Base-by-base conservation (phyloP, 2,329 filamentous ascomycete genomes). In the Saccharata proteae region DNA sequence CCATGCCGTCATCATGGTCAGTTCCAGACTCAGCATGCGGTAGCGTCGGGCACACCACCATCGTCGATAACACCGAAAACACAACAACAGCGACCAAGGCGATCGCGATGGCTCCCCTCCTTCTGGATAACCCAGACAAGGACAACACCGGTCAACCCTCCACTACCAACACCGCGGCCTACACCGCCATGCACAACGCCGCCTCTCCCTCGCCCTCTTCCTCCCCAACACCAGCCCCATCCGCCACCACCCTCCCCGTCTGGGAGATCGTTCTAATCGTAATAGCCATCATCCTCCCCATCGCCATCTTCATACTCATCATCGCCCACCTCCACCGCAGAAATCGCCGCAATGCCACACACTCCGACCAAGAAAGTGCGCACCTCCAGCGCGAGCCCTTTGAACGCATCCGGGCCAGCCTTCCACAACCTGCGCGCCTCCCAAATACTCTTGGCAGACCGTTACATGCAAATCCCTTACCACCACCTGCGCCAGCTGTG, bases 121-220 rank as follows among this genome's bases (percentile, higher is more conserved):
- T 5, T 9, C 20, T 4, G 5, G 29, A 26, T 3, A 23, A 26
- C 12, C 9, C 9, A 11, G 29, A 31, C 16, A 23, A 31, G 5
- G 24, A 23, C 22, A 23, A 31, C 9, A 30, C 28, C 7, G 29
- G 16, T 9, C 13, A 14, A 4, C n/a, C 18, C 20, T 11, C 23
- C 2, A 17, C 16, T 11, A 16, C 16, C 16, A n/a, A 25, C 6
- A 19, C 24, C 29, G 9, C 14, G n/a, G 14, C 10, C 8, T 25
- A 55, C 4, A 48, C 48, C 10, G 43, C 44, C 8, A 52, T 44
- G 18, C 52, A 51, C 44, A 55, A 54, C 40, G 57, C 42, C 44
- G 57, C 19, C 50, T 49, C 25, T 35, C 70, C 10, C 49, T 64
- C 26, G 67, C 65, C 2, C 66, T 68, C 47, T 67, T 71, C 40